Evolutionary conservation across 495 filamentous ascomycete genomes (phyloP), one percentile per base, ranked within the genome.

Genomic region (Aspergillus asperescens): DNA sequence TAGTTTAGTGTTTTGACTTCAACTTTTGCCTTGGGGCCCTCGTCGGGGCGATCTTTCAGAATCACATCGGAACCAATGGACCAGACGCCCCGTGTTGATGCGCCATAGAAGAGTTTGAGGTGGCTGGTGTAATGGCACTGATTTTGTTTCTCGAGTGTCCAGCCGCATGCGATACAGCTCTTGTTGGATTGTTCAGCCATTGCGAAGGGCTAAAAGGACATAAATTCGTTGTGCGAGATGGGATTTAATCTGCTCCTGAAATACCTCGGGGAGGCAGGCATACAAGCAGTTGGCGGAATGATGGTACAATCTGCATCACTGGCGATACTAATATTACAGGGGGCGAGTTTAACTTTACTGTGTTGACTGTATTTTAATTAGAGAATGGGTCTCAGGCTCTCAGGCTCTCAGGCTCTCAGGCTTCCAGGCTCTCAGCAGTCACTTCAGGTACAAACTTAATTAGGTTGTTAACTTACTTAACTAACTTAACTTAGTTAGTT

Each of bases 11-110:
- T 60, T 56, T 53, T 58, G 1, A 63, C 57, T 61, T 69, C 62
- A 12, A 63, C 57, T 61, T 69, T 60, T 12, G 58, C 28, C 52
- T 47, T 63, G 40, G 56, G 52, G 15, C 59, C 64, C 15, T 64
- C 59, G 19, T 65, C 59, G 0, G 60, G 63, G 1, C 62, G 63
- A 13, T 71, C 62, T 65, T 71, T 63, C 42, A 69, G 24, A 15
- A 69, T 64, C 39, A 59, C 56, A 57, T 66, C 68, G n/a, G 62
- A 63, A 0, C 65, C 65, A 34, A 68, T 63, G 2, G 55, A 58
- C 64, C 64, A 67, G 7, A 63, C 60, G 16, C 64, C 59, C 38
- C 62, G 57, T 27, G 23, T 46, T 27, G 27, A 27, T 51, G 61
- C 58, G n/a, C 55, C 57, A 38, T 66, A 60, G 38, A 67, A 63